Evolutionary conservation across 768 basidiomycete species (phyloP), one percentile per base, ranked within the genome.

Genomic region (Galerina sulciceps): DNA sequence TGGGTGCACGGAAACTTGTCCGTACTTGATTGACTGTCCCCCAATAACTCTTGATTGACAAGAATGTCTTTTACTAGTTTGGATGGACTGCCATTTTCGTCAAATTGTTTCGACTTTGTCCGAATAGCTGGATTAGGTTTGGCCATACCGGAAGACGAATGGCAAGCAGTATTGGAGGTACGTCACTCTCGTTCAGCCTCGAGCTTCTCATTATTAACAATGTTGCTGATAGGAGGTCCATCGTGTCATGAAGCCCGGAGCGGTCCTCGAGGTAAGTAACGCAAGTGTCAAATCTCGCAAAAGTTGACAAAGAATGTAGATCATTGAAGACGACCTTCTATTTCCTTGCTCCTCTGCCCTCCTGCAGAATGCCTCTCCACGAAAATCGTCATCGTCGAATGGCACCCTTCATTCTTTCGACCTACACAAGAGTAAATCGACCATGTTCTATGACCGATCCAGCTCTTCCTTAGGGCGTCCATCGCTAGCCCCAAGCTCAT

Each of bases 1-100:
- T 91, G 90, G 90, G 78, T 87, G 0, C 84, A 85, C 55, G 87
- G 85, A 38, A 86, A 90, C 65, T 67, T 91, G 90, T 90, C 63
- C 45, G 81, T 73, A 55, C 45, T 36, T 44, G 17, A 22, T 37
- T 18, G 46, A 10, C 40, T 53, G 43, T 49, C 44, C n/a, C 6
- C 52, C 22, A 2, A 6, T 20, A 5, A 3, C 45, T 11, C 31
- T 15, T 11, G 6, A 38, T 58, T 36, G 31, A 26, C 4, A 17
- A 26, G 26, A 26, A 26, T 26, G 26, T 61, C 38, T 35, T 26
- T 49, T 22, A 55, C 48, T 34, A 91, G 90, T 38, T 76, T 91
- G 44, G 85, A 90, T 26, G 79, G 79, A 14, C 69, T 91, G 18
- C 89, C 89, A 0, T 91, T 90, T 63, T 75, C 75, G 3, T 65